These are phyloP conservation scores for Colletotrichum sublineola DNA, from an alignment of 2,329 filamentous ascomycete species.

Conservation along the genomic window DNA sequence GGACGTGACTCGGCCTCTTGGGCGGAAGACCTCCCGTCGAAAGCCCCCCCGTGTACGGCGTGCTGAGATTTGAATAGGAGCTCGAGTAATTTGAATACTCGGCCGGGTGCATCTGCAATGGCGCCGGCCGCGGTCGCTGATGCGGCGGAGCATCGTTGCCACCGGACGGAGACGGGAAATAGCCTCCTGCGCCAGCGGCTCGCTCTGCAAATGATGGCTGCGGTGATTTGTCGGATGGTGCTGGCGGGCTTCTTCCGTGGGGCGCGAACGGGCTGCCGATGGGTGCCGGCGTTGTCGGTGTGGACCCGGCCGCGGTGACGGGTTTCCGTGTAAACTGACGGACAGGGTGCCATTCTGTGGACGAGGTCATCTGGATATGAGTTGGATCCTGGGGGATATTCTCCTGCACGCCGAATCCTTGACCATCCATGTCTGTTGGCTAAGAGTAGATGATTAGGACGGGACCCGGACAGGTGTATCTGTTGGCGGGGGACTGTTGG, in stretches of 20 bases:
- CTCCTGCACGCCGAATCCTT: slow-evolving; percentile 26
- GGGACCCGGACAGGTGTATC: neutral
- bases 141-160: neutral
- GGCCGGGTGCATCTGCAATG: slow-evolving; percentile 35
- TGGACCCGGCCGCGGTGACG: slow-evolving; percentile 4
- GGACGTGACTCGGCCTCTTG: slow-evolving; percentile 16
- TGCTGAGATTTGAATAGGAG: slow-evolving; percentile 24
- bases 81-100: slow-evolving; percentile 38
- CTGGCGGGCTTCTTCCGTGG: slow-evolving; percentile 27
- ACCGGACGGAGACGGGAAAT: slow-evolving; percentile 20
- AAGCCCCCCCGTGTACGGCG: slow-evolving; percentile 26
- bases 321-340: slow-evolving; percentile 29
- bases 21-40: slow-evolving; percentile 18
- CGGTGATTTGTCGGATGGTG: slow-evolving; percentile 18
- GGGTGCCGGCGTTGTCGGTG: slow-evolving; percentile 35
- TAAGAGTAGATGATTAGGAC: neutral
- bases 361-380: slow-evolving; percentile 30
- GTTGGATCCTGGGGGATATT: neutral
- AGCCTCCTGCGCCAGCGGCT: slow-evolving; percentile 22
- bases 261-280: slow-evolving; percentile 30
- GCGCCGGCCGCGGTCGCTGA: slow-evolving; percentile 29
- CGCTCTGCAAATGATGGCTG: slow-evolving; percentile 32
- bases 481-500: too few species aligned
- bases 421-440: slow-evolving; percentile 8
- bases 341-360: slow-evolving; percentile 28